phyloP scores from a whole-genome alignment of 768 basidiomycete species.

The Solioccasus polychromus region DNA sequence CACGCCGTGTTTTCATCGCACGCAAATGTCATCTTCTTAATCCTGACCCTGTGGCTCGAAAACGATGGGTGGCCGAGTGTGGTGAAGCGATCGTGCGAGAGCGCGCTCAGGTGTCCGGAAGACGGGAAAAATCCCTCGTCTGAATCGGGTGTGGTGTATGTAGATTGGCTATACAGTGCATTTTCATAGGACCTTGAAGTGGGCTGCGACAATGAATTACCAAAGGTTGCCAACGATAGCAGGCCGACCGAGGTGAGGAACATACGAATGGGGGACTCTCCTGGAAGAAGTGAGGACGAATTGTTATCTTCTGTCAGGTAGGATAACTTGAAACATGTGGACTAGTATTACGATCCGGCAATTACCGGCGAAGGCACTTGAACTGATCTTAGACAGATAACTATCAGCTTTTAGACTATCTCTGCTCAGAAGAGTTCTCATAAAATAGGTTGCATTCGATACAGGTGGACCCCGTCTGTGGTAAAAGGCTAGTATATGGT shows the following conservation, averaged over 20 bases:
- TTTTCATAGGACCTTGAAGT: constrained; percentile 2
- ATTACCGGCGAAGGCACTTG: too few relatives aligned
- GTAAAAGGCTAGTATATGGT: too few relatives aligned
- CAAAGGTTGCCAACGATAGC: constrained; percentile 15
- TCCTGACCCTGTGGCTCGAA: constrained; percentile 40
- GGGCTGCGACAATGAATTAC: constrained; percentile 20
- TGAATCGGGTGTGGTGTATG: constrained; percentile 13
- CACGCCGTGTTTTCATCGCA: constrained; percentile 41
- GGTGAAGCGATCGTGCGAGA: constrained; percentile 34
- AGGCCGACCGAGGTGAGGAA: constrained; percentile 11
- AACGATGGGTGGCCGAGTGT: constrained; percentile 42
- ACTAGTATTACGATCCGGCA: too few relatives aligned
- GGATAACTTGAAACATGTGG: too few relatives aligned
- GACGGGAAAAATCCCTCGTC: constrained; percentile 35
- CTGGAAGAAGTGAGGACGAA: too few relatives aligned
- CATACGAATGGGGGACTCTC: too few relatives aligned
- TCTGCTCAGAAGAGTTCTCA: not conserved
- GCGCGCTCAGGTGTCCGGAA: constrained; percentile 25
- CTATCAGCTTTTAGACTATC: not conserved
- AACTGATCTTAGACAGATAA: too few relatives aligned
- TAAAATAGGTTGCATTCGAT: too few relatives aligned
- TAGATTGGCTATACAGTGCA: constrained; percentile 1
- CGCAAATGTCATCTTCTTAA: constrained; percentile 38
- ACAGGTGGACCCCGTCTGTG: too few relatives aligned
- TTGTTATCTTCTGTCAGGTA: too few relatives aligned